Evolutionary conservation across 1,139 yeast genomes (phyloP).

Genomic region (Entelexis paramagnoliae): DNA sequence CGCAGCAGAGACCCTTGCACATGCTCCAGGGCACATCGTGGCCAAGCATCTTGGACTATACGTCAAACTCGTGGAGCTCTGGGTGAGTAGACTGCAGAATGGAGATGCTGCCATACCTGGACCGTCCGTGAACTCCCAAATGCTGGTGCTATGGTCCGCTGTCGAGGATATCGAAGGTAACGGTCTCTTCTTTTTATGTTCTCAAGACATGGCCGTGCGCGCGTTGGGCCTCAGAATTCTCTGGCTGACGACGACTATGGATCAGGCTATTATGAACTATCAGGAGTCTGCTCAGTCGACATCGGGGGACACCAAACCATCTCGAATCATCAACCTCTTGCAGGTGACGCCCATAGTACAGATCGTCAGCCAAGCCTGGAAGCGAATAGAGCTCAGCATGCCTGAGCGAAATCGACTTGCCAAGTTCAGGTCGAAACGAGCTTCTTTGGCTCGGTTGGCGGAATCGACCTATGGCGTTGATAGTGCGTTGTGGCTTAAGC

Average conservation of each 20-base stretch:
- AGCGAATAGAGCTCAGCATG: constrained; percentile 52
- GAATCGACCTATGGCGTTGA: constrained; percentile 93
- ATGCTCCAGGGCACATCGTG: neutral
- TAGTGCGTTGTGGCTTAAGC: constrained; percentile 86
- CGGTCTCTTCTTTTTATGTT: constrained; percentile 82
- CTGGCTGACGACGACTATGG: constrained; percentile 71
- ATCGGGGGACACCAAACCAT: constrained; percentile 38
- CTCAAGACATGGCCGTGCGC: constrained; percentile 70
- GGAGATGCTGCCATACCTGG: constrained; percentile 21
- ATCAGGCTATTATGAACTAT: constrained; percentile 58
- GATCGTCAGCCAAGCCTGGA: constrained; percentile 44
- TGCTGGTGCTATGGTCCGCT: constrained; percentile 69
- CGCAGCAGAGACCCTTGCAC: neutral
- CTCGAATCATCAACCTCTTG: constrained; percentile 66
- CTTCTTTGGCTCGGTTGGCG: constrained; percentile 60
- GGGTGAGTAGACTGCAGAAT: constrained; percentile 44
- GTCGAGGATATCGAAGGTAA: constrained; percentile 94
- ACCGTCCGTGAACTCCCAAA: constrained; percentile 51
- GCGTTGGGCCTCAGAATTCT: constrained; percentile 65
- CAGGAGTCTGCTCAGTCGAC: constrained; percentile 29
- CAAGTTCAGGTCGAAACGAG: constrained; percentile 53
- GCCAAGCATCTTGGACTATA: constrained; percentile 45
- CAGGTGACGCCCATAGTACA: constrained; percentile 61
- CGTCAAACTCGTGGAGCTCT: constrained; percentile 65
- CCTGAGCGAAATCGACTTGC: constrained; percentile 70